These are phyloP conservation scores for Lasiosphaeriaceae sp. DNA, from an alignment of 495 filamentous ascomycete genomes.

Conservation along the genomic window DNA sequence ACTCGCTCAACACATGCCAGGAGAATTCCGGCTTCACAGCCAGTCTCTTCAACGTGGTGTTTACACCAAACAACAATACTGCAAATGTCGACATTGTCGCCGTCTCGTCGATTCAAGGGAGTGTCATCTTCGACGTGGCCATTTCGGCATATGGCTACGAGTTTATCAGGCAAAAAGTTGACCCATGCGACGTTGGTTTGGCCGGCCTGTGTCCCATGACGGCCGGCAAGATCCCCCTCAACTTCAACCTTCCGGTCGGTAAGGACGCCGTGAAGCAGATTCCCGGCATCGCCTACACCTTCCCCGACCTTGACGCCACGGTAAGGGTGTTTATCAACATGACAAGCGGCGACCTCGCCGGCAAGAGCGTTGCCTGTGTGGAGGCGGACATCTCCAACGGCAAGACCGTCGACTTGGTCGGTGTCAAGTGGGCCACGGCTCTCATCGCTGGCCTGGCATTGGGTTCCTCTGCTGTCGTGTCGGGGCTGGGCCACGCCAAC, in stretches of 20 bases:
- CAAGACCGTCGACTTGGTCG: conserved; percentile 86
- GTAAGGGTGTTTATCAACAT: conserved; percentile 78
- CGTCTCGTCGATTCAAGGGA: conserved; percentile 78
- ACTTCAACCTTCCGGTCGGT: conserved; percentile 63
- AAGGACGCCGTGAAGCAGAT: conserved; percentile 56
- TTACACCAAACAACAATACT: conserved; percentile 70
- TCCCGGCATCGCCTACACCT: conserved; percentile 81
- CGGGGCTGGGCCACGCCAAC: conserved; percentile 84
- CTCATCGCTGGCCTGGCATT: conserved; percentile 84
- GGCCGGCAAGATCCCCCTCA: conserved; percentile 74
- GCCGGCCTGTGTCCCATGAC: conserved; percentile 91
- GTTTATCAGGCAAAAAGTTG: conserved; percentile 57
- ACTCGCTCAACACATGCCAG: conserved; percentile 62
- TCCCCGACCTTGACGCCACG: conserved; percentile 88
- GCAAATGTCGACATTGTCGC: conserved; percentile 75
- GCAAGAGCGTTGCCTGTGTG: conserved; percentile 74
- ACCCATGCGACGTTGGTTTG: conserved; percentile 71
- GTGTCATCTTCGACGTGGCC: conserved; percentile 71
- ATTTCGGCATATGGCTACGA: conserved; percentile 81
- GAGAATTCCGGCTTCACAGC: conserved; percentile 75
- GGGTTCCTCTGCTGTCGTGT: conserved; percentile 77
- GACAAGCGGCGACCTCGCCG: conserved; percentile 39
- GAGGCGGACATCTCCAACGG: conserved; percentile 88
- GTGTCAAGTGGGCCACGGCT: conserved; percentile 88
- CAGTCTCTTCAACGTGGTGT: conserved; percentile 75